A percentile compares a stretch with the other conserved stretches of the same genome.
Conservation (phyloP, 176 grass and related monocot species). For the Oryza australiensis region DNA sequence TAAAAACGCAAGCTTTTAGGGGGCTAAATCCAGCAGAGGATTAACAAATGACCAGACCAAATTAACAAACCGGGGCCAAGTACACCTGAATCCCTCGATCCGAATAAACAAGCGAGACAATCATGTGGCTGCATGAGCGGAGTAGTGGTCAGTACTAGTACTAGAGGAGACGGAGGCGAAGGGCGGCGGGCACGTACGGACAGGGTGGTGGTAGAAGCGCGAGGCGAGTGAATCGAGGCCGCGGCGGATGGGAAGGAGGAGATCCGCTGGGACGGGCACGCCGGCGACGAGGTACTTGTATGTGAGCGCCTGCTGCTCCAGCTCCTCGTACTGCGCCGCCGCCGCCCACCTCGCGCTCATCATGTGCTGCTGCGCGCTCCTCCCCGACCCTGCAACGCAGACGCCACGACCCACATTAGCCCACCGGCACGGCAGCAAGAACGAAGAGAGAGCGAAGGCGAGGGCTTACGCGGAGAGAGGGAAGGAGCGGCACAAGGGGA, state of each 20-base stretch:
- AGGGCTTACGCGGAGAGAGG: conserved; percentile 41
- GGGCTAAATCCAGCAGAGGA: conserved; percentile 5
- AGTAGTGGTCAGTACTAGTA: no score
- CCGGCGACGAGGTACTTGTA: conserved; percentile 91
- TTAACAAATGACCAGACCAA: conserved; percentile 47
- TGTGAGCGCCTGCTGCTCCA: conserved; percentile 84
- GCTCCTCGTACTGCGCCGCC: conserved; percentile 86
- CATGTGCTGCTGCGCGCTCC: conserved; percentile 36
- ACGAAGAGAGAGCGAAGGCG: background rate
- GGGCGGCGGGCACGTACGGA: conserved; percentile 32
- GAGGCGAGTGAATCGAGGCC: conserved; percentile 65
- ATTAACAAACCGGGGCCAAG: conserved; percentile 38
- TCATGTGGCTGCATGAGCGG: background rate
- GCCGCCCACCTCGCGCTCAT: conserved; percentile 50
- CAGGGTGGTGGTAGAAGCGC: conserved; percentile 55
- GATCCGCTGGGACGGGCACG: conserved; percentile 77
- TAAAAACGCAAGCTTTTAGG: conserved; percentile 13
- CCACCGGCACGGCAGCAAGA: background rate
- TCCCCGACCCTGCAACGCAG: conserved; percentile 36
- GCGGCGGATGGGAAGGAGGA: conserved; percentile 67
- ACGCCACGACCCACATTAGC: background rate
- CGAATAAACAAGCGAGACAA: conserved; percentile 47
- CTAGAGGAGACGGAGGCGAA: background rate
- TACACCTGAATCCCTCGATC: conserved; percentile 60
- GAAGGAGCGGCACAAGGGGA: conserved; percentile 47